Percentiles rank a stretch among this genome's conserved stretches.
Evolutionary conservation across 208 protist species (phyloP).

Genomic region (Leptomonas pyrrhocoris): DNA sequence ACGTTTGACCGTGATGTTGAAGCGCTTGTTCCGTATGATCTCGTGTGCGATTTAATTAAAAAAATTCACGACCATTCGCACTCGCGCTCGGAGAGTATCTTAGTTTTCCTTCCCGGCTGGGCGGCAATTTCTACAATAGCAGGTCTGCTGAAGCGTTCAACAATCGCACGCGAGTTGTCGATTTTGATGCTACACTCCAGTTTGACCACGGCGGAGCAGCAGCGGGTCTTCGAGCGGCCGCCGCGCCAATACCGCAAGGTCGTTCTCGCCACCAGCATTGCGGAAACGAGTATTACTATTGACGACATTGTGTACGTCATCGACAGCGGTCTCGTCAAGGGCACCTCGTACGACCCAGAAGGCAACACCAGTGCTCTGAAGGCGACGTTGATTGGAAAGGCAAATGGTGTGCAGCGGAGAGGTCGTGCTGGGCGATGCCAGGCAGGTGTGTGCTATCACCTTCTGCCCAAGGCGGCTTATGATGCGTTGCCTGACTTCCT

Average conservation of each 20-base stretch:
- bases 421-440: slow-evolving; percentile 93
- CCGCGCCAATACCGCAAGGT: slow-evolving; percentile 88
- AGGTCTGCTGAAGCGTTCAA: slow-evolving; percentile 52
- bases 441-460: slow-evolving; percentile 80
- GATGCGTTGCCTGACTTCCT: slow-evolving; percentile 90
- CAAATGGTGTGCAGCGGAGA: slow-evolving; percentile 87
- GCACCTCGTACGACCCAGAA: slow-evolving; percentile 81
- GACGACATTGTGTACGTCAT: slow-evolving; percentile 96
- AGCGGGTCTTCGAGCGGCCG: slow-evolving; percentile 89
- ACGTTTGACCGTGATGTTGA: slow-evolving; percentile 61
- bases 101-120: slow-evolving; percentile 92
- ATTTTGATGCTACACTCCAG: slow-evolving; percentile 90
- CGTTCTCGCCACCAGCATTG: slow-evolving; percentile 96
- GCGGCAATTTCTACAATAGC: slow-evolving; percentile 80
- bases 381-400: slow-evolving; percentile 80
- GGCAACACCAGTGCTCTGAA: slow-evolving; percentile 82
- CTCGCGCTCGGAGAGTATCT: slow-evolving; percentile 68
- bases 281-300: slow-evolving; percentile 97
- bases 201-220: slow-evolving; percentile 89
- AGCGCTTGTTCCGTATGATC: slow-evolving; percentile 70
- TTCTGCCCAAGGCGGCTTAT: slow-evolving; percentile 77
- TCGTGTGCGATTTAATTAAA: slow-evolving; percentile 66
- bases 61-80: slow-evolving; percentile 50
- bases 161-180: slow-evolving; percentile 56
- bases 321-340: slow-evolving; percentile 94